phyloP scores from a whole-genome alignment of 768 basidiomycete species.

The Exidia glandulosa region DNA sequence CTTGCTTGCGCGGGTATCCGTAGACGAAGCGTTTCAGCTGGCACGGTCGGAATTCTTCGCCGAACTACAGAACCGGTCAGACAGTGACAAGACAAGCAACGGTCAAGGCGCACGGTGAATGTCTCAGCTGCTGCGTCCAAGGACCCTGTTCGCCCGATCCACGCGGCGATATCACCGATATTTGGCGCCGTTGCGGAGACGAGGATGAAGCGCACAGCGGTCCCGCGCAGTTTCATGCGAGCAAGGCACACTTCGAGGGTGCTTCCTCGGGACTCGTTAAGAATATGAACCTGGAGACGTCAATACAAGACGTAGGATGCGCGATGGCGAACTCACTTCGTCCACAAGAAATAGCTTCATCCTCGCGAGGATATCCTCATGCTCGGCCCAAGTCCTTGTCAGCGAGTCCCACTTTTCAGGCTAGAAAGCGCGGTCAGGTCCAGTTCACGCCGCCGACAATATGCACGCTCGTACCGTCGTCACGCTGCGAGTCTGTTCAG shows the following conservation, averaged over 20 bases:
- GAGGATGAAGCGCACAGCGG: slow-evolving; percentile 68
- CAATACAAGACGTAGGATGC: background rate
- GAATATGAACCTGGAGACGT: slow-evolving; percentile 65
- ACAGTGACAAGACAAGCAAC: background rate
- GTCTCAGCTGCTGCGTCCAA: slow-evolving; percentile 41
- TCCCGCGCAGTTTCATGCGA: slow-evolving; percentile 74
- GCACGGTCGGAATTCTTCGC: slow-evolving; percentile 86
- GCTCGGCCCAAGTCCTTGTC: slow-evolving; percentile 70
- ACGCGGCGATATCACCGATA: slow-evolving; percentile 76
- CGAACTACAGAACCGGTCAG: slow-evolving; percentile 47
- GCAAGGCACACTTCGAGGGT: slow-evolving; percentile 91
- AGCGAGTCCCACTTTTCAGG: slow-evolving; percentile 96
- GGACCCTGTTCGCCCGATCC: slow-evolving; percentile 50
- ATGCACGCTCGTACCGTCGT: too few relatives aligned
- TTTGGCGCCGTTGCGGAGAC: slow-evolving; percentile 95
- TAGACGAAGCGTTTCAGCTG: slow-evolving; percentile 63
- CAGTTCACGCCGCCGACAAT: too few relatives aligned
- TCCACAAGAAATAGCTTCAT: slow-evolving; percentile 83
- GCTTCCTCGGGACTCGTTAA: slow-evolving; percentile 84
- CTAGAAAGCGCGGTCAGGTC: too few relatives aligned
- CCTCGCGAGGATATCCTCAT: slow-evolving; percentile 55
- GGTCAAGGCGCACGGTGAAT: slow-evolving; percentile 44
- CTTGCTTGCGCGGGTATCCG: slow-evolving; percentile 50
- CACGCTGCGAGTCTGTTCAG: background rate
- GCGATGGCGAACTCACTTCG: slow-evolving; percentile 40